Evolutionary conservation across 164 flowering plant genomes (phyloP).

Genomic region (Houttuynia cordata): DNA sequence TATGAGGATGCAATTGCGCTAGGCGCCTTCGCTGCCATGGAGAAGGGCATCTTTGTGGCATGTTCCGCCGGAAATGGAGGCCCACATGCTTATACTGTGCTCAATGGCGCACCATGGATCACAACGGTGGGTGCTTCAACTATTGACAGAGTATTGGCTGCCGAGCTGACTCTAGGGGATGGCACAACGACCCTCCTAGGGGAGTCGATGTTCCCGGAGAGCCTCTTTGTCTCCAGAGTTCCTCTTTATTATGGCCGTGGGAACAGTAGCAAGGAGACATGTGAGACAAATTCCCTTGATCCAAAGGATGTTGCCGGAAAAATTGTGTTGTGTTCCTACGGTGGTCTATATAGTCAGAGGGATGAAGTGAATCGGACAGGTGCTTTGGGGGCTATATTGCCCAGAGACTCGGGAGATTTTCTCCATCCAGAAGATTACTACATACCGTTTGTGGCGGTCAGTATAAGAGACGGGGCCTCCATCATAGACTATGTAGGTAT

Average conservation of each 20-base stretch:
- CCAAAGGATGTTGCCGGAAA: conserved; percentile 7
- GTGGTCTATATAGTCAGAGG: neutral
- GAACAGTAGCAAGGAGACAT: conserved; percentile 7
- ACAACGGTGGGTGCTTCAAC: conserved; percentile 18
- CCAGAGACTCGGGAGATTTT: conserved; percentile 2
- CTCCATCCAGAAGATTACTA: neutral
- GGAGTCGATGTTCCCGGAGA: conserved; percentile 6
- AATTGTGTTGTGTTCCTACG: conserved; percentile 2
- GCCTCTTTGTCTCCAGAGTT: conserved; percentile 1
- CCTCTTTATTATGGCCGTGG: conserved; percentile 11
- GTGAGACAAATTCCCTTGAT: conserved; percentile 1
- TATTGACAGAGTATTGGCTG: conserved; percentile 12
- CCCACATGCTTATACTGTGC: conserved; percentile 7
- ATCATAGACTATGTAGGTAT: conserved; percentile 17
- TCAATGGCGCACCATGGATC: no score
- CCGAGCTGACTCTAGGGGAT: conserved; percentile 8
- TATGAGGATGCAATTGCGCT: conserved; percentile 4
- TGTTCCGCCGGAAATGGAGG: conserved; percentile 15
- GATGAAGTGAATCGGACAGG: conserved; percentile 6
- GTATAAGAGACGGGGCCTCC: conserved; percentile 8
- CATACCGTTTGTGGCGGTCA: conserved; percentile 21
- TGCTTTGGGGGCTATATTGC: conserved; percentile 6
- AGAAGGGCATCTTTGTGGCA: conserved; percentile 19
- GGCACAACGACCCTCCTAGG: conserved; percentile 10
- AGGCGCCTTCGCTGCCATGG: conserved; percentile 14